phyloP scores from a whole-genome alignment of 169 alveolate species.

The Eimeria zaria region DNA sequence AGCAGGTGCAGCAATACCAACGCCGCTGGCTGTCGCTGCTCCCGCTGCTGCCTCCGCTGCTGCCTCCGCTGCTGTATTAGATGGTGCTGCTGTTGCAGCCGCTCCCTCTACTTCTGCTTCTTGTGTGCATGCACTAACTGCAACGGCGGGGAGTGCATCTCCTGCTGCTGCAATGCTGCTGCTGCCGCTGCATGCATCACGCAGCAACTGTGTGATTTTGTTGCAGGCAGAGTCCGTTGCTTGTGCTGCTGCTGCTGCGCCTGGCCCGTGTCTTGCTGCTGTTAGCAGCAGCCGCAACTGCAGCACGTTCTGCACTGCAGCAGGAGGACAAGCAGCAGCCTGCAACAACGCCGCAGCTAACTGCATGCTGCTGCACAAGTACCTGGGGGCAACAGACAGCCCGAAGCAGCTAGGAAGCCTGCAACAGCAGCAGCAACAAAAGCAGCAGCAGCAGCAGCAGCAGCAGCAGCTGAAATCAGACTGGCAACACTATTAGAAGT shows the following conservation, averaged over 20 bases:
- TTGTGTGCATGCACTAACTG: not conserved
- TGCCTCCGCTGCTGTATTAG: not conserved
- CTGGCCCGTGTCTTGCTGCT: not conserved
- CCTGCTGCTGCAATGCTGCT: not conserved
- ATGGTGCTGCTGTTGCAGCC: not conserved
- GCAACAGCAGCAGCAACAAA: slow-evolving; percentile 11
- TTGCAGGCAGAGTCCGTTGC: slow-evolving; percentile 1
- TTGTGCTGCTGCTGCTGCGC: slow-evolving; percentile 1
- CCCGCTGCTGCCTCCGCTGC: not conserved
- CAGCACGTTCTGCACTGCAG: slow-evolving; percentile 34
- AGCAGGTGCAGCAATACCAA: not conserved
- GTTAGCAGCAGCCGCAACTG: slow-evolving; percentile 25
- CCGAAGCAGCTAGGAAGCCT: slow-evolving; percentile 7
- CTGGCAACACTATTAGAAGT: not conserved
- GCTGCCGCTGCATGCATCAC: not conserved
- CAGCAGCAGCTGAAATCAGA: not conserved
- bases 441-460: not conserved
- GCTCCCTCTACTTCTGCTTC: not conserved
- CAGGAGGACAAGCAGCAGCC: slow-evolving; percentile 21
- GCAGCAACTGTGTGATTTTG: not conserved
- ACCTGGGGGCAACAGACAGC: slow-evolving; percentile 27
- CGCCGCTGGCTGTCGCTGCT: not conserved
- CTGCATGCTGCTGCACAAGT: not conserved
- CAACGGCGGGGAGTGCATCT: slow-evolving; percentile 7
- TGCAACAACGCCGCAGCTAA: not conserved